Percentiles rank a stretch among this genome's conserved stretches.
Evolutionary conservation across 1,284 basidiomycete species (phyloP).

Genomic region (Apiotrichum montevideense): DNA sequence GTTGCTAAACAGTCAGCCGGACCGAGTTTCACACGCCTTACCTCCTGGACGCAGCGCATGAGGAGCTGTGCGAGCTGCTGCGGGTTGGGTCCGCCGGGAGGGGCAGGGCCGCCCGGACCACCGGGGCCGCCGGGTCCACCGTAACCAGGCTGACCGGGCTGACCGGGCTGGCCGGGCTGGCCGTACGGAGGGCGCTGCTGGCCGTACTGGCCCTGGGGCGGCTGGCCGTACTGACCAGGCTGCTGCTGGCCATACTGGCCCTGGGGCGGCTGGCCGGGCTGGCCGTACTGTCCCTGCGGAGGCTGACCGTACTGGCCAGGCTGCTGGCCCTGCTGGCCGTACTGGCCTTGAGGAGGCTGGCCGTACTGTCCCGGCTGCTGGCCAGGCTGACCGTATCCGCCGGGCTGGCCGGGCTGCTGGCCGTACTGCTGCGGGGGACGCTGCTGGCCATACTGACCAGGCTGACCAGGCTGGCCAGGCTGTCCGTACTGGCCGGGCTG

Average conservation of each 20-base stretch:
- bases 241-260: slow-evolving; percentile 25
- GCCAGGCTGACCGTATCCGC: slow-evolving; percentile 9
- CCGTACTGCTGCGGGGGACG: slow-evolving; percentile 12
- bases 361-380: slow-evolving; percentile 17
- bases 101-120: slow-evolving; percentile 18
- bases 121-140: slow-evolving; percentile 3
- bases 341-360: slow-evolving; percentile 6
- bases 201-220: slow-evolving; percentile 17
- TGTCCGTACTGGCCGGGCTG: neutral
- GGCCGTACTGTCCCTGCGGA: slow-evolving; percentile 11
- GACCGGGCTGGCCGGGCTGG: too few relatives aligned
- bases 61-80: slow-evolving; percentile 15
- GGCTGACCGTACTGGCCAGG: neutral
- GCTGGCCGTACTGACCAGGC: slow-evolving; percentile 25
- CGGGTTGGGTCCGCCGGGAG: slow-evolving; percentile 32
- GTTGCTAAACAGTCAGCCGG: slow-evolving; percentile 35
- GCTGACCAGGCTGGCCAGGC: slow-evolving; percentile 10
- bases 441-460: slow-evolving; percentile 10
- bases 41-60: slow-evolving; percentile 46
- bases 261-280: slow-evolving; percentile 7
- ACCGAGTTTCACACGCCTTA: slow-evolving; percentile 29
- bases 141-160: slow-evolving; percentile 12
- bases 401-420: slow-evolving; percentile 9
- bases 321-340: slow-evolving; percentile 12
- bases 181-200: too few relatives aligned